Evolutionary conservation across 31 red algal genomes (phyloP), one percentile per base, ranked within the genome.

Genomic region (Odonthalia washingtoniensis): DNA sequence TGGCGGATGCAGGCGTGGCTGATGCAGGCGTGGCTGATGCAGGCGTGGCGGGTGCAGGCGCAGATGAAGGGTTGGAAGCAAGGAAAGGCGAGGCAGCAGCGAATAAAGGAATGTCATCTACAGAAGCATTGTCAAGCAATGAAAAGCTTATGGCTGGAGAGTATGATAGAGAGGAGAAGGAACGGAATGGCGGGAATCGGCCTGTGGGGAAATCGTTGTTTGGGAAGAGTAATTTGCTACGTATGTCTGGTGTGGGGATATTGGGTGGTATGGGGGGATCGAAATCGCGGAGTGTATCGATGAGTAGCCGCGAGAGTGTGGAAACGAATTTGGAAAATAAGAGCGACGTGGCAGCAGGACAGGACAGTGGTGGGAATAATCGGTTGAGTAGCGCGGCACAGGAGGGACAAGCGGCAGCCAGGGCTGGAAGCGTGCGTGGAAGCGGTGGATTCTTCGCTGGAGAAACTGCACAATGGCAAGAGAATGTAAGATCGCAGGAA

Each of bases 391-490:
- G n/a, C n/a, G n/a, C n/a, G n/a, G 33, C 73, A 14, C 30, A 45
- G 6, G 53, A 76, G 43, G 52, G 52, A 24, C 6, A 12, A 24
- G 27, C 73, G 12, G 40, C 2, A 45, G 33, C 73, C 73, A 76
- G 53, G 34, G 32, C 34, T 38, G 31, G 46, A 30, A 40, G 49
- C 37, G 26, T 57, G 21, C 44, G 40, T 40, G 61, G 80, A 37
- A 68, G 80, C 42, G 80, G 73, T 1, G 88, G 88, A 52, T 91
- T 91, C 70, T 91, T 91, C 65, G 88, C 88, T 31, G 88, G 88
- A 17, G 76, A 91, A 60, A 82, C 88, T 49, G 88, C 88, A n/a
- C 80, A 91, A 72, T 91, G 88, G 88, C 88, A 91, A 40, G 46
- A 83, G 32, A 91, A 70, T 63, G 84, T 87, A 26, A 69, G 73